Base-by-base conservation (phyloP, 2,329 filamentous ascomycete species). In the Colletotrichum echinochloae region DNA sequence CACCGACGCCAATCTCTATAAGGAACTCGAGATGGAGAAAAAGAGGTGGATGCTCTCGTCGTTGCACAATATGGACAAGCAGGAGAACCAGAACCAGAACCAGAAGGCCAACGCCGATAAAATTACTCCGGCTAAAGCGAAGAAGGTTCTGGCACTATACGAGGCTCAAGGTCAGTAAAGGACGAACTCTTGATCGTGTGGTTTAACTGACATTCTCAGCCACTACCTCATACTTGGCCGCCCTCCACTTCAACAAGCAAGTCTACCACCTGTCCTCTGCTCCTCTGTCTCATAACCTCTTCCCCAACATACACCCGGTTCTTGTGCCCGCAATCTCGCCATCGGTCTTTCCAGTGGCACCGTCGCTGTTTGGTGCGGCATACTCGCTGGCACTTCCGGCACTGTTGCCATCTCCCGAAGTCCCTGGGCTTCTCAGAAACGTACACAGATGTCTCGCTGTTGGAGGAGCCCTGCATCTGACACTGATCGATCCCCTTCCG, bases 401-500 rank as follows among this genome's bases (percentile, higher is more conserved):
- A 0, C 75, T 89, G 1, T 84, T 91, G 39, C 81, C 88, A 0
- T 87, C 87, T 0, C 80, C 85, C 0, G 87, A 89, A 16, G 84
- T 93, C 0, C 87, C 88, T 0, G 77, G 79, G 2, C 78, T 91
- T 1, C 83, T 92, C 20, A 82, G 82, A 63, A 87, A 87, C 71
- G 86, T 91, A 73, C 82, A 88, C 75, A 85, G 85, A 30, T 85
- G 86, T 39, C 83, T 93, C 3, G 81, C 83, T 4, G 83, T 85
- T 0, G 84, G 85, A 0, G 90, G 90, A 1, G 81, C 83, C 26
- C 77, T 92, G 16, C 85, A 90, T 69, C 78, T 93, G 20, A 86
- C 86, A 0, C 79, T 92, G 23, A 87, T 92, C 72, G 89, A 93
- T 67, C 89, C 91, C 0, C 80, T 87, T 9, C 91, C 91, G 0